Evolutionary conservation across 345 rosid species (phyloP), one percentile per base, ranked within the genome.

Genomic region (Populus ilicifolia): DNA sequence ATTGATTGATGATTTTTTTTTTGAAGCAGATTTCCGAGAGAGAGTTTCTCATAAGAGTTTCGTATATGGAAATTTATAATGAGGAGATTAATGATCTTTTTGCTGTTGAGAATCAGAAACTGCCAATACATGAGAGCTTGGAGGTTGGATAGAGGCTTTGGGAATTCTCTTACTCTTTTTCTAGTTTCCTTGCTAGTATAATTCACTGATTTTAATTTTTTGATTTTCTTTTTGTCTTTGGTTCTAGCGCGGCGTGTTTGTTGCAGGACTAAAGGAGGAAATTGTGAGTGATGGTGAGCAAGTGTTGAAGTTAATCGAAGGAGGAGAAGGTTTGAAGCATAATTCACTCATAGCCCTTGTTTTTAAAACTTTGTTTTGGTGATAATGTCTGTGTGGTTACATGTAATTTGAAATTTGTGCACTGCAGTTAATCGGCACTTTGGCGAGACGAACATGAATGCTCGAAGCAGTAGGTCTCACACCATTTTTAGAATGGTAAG

Each of bases 391-490:
- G 56, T 33, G 36, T 67, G 69, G 48, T 79, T 16, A 73, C 73
- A 17, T 44, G 8, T 30, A 59, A 76, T 70, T 79, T 59, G 10
- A 1, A 25, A 41, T 1, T 50, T 82, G 10, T 73, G n/a, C 30
- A 64, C 78, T 9, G 27, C 63, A 93, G 99, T 80, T 77, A 91
- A 93, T 84, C 87, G 99, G 80, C 97, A 93, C 80, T 96, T 96
- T 79, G 97, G 98, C 0, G 97, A 91, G 90, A 93, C 99, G 80
- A 96, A 92, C 82, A 96, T 96, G 98, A 93, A 93, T 79, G 89
- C 86, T 77, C 90, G 93, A 29, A 96, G 98, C 85, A 93, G 99
- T 84, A 93, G 98, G 79, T 96, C 99, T 30, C 99, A 96, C 88
- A 92, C 98, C 12, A 92, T 96, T 81, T 93, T 96, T 76, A 89